These are phyloP conservation scores for Sporothrix pseudoabietina DNA, from an alignment of 2,329 filamentous ascomycete genomes.

Conservation along the genomic window DNA sequence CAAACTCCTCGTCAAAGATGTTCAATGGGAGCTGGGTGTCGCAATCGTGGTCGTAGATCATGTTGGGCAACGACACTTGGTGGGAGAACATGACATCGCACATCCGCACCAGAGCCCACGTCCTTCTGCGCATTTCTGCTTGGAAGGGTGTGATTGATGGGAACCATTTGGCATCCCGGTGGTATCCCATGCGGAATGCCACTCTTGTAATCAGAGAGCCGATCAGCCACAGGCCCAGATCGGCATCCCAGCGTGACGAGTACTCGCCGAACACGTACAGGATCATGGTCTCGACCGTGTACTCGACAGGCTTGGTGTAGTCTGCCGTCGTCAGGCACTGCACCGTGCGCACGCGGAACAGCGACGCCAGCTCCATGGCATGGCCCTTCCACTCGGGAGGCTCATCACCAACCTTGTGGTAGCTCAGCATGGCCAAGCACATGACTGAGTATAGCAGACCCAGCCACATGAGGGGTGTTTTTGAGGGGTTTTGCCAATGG, in stretches of 20 bases:
- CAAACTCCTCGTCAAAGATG: conserved; percentile 78
- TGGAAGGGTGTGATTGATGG: conserved; percentile 71
- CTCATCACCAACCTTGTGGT: conserved; percentile 77
- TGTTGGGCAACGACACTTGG: conserved; percentile 65
- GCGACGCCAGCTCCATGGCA: conserved; percentile 59
- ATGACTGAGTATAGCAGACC: conserved; percentile 76
- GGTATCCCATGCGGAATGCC: conserved; percentile 72
- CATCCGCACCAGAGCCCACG: conserved; percentile 72
- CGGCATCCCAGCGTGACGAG: conserved; percentile 71
- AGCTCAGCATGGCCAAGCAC: conserved; percentile 76
- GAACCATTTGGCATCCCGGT: conserved; percentile 76
- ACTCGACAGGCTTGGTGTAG: conserved; percentile 72
- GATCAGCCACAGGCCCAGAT: conserved; percentile 66
- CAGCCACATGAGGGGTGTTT: conserved; percentile 76
- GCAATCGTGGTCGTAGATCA: conserved; percentile 73
- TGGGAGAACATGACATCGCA: conserved; percentile 77
- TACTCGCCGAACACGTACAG: conserved; percentile 77
- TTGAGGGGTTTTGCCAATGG: conserved; percentile 72
- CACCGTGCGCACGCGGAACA: conserved; percentile 72
- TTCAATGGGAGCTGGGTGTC: conserved; percentile 76
- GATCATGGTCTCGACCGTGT: conserved; percentile 77
- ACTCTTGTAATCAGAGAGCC: conserved; percentile 58
- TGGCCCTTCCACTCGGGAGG: conserved; percentile 75
- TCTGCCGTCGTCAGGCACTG: conserved; percentile 76
- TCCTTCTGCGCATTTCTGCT: conserved; percentile 71